These are phyloP conservation scores for Picea sitchensis DNA, from an alignment of 75 land plant species.

Conservation along the genomic window DNA sequence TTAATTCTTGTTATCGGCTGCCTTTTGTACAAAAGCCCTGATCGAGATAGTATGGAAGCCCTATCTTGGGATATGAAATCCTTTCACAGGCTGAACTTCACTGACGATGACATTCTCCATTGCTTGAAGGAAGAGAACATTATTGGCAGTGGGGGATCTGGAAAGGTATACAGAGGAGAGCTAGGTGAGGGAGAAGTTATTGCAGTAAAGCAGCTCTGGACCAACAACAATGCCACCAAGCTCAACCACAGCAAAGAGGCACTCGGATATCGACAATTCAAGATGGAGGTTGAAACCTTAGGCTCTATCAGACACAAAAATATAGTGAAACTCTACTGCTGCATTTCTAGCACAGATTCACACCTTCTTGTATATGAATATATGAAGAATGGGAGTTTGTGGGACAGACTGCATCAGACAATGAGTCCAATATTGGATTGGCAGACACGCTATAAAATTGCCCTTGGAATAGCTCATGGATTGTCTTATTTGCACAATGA, in stretches of 20 bases:
- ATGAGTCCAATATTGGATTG: background rate
- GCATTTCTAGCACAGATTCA: background rate
- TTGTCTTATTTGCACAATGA: slow-evolving; percentile 14
- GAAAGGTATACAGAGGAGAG: slow-evolving; percentile 71
- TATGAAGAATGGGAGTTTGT: slow-evolving; percentile 13
- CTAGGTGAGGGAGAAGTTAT: slow-evolving; percentile 42
- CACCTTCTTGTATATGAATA: slow-evolving; percentile 10
- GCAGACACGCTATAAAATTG: slow-evolving; percentile 9
- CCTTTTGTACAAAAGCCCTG: background rate
- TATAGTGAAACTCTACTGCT: slow-evolving; percentile 21
- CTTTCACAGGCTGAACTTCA: slow-evolving; percentile 49
- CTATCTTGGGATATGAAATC: slow-evolving; percentile 65
- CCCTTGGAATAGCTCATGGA: slow-evolving; percentile 5
- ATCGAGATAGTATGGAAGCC: background rate
- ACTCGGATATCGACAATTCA: background rate
- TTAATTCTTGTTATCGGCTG: background rate
- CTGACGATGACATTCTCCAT: slow-evolving; percentile 54
- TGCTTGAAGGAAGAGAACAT: slow-evolving; percentile 71
- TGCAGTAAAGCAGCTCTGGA: slow-evolving; percentile 73
- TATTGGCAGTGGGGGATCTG: slow-evolving; percentile 89
- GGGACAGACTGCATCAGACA: background rate
- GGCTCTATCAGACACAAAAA: slow-evolving; percentile 14
- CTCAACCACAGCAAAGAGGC: background rate
- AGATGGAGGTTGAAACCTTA: slow-evolving; percentile 5
- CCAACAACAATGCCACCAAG: slow-evolving; percentile 1